These are phyloP conservation scores for Entelexis paramagnoliae DNA, from an alignment of 1,139 yeast genomes.

Conservation along the genomic window DNA sequence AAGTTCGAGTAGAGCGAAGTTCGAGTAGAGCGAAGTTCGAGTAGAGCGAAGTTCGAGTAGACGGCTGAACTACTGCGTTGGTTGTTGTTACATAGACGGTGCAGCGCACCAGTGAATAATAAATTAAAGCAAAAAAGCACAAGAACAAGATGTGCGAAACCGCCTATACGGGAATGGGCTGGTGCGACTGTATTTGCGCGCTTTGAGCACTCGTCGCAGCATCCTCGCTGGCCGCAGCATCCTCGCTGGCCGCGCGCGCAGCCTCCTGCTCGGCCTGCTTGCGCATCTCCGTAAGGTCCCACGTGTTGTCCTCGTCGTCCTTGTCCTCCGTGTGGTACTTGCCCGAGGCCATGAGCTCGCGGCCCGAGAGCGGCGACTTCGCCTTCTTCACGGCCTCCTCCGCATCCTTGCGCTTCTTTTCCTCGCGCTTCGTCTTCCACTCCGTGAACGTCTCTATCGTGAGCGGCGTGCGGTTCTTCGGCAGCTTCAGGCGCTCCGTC, in stretches of 20 bases:
- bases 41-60: slow-evolving; percentile 1
- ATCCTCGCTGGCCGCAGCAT: not conserved
- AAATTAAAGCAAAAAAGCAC: not conserved
- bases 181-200: not conserved
- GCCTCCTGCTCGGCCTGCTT: slow-evolving; percentile 22
- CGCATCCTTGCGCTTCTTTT: slow-evolving; percentile 52
- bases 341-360: slow-evolving; percentile 63
- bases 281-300: slow-evolving; percentile 34
- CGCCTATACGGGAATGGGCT: slow-evolving; percentile 7
- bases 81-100: not conserved
- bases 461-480: slow-evolving; percentile 74
- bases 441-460: slow-evolving; percentile 68
- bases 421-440: slow-evolving; percentile 69
- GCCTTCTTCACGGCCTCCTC: slow-evolving; percentile 44
- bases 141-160: no score
- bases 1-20: slow-evolving; percentile 1
- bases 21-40: slow-evolving; percentile 1
- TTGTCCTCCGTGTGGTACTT: slow-evolving; percentile 53
- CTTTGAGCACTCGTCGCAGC: no score
- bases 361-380: slow-evolving; percentile 51
- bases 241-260: not conserved
- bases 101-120: not conserved
- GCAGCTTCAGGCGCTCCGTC: slow-evolving; percentile 79
- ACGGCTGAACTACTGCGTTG: no score
- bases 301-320: slow-evolving; percentile 39